phyloP scores from a whole-genome alignment of 495 filamentous ascomycete species.

The Penicillium cinerascens region DNA sequence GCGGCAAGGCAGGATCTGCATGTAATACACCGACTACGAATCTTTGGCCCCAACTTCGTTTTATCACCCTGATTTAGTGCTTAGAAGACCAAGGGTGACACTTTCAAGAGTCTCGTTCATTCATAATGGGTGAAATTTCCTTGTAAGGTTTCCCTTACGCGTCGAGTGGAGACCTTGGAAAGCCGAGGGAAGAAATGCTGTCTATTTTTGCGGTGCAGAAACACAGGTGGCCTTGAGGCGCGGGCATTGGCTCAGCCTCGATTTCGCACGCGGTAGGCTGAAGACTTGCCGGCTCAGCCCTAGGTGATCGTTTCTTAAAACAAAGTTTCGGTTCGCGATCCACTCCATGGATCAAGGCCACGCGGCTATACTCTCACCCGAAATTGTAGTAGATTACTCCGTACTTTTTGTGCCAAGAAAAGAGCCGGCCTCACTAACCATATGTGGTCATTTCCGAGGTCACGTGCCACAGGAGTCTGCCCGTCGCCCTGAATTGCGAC shows the following conservation, averaged over 20 bases:
- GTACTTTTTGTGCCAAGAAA: not conserved
- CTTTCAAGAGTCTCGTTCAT: not conserved
- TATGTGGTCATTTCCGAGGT: not conserved
- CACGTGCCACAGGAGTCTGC: not conserved
- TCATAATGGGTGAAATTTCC: not conserved
- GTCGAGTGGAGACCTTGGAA: too few relatives aligned
- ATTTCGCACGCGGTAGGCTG: not conserved
- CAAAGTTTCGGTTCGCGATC: constrained; percentile 20
- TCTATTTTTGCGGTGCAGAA: not conserved
- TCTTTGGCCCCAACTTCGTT: not conserved
- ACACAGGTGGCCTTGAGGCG: constrained; percentile 8
- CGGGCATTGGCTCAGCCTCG: constrained; percentile 19
- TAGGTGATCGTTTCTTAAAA: constrained; percentile 16
- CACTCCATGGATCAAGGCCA: constrained; percentile 1
- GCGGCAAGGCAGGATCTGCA: not conserved
- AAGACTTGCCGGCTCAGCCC: constrained; percentile 11
- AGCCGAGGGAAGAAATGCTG: not conserved
- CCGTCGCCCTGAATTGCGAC: not conserved
- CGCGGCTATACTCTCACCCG: constrained; percentile 16
- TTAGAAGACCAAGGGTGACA: not conserved
- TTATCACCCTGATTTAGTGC: not conserved
- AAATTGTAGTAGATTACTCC: not conserved
- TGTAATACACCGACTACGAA: not conserved
- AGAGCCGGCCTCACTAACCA: not conserved
- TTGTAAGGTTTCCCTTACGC: too few relatives aligned